Evolutionary conservation across 768 basidiomycete genomes (phyloP), one percentile per base, ranked within the genome.

Genomic region (Pleurotus giganteus): DNA sequence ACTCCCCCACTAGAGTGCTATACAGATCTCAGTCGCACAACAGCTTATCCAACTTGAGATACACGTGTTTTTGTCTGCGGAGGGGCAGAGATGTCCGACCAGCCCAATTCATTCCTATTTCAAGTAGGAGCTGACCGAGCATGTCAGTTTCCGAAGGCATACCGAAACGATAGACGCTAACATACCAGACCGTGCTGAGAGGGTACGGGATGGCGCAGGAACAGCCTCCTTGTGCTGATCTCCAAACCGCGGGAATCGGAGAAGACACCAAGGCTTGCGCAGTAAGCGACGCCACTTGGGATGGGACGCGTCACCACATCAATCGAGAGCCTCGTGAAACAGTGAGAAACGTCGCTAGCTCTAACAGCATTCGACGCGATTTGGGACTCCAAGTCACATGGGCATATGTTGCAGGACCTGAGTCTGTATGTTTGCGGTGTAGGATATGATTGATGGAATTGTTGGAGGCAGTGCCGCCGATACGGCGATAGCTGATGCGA

Each of bases 221-320:
- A 34, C 23, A 24, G 29, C 23, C 21, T 11, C 5, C 11, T 51
- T 11, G 19, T 11, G 49, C 12, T 17, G n/a, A n/a, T n/a, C n/a
- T n/a, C n/a, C n/a, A n/a, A n/a, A 26, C 49, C 49, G 49, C 24
- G 49, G 34, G 49, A 34, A 34, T 51, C 49, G 49, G 49, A 36
- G 49, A 17, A 13, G 2, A 13, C 7, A 41, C 21, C 9, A 26
- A 12, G 26, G 23, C 2, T 24, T 45, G 21, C 49, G 49, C 49
- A 34, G 49, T 13, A 27, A 17, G 12, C 8, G 19, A 9, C 23
- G 4, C 8, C 32, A 37, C 23, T 23, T 23, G 9, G 49, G 5
- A 28, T 41, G 12, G 39, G 21, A 45, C 44, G 44, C 44, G 44
- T 45, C 21, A 45, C 21, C 27, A 41, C 12, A 15, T 17, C n/a